phyloP scores from a whole-genome alignment of 495 filamentous ascomycete species.

The Hypoxylon subgilvum region DNA sequence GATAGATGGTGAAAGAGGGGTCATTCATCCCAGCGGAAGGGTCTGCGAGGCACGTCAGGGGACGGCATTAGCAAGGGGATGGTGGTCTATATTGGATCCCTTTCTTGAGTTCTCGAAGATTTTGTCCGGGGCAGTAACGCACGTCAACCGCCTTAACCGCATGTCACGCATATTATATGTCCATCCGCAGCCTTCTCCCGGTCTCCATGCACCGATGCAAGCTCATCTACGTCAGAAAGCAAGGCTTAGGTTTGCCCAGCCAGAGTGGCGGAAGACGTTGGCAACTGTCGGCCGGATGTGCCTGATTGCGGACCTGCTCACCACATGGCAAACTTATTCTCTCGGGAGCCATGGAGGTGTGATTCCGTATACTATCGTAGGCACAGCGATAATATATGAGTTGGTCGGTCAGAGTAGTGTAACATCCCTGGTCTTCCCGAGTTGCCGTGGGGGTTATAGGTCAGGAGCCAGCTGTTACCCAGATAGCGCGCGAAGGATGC shows the following conservation, averaged over 20 bases:
- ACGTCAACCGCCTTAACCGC: not conserved
- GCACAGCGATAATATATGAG: constrained; percentile 13
- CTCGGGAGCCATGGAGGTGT: constrained; percentile 14
- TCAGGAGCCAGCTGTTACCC: constrained; percentile 6
- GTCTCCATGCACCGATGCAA: not conserved
- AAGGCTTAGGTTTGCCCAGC: constrained; percentile 2
- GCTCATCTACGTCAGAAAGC: not conserved
- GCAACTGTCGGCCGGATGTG: constrained; percentile 27
- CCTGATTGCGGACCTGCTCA: constrained; percentile 26
- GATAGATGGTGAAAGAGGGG: constrained; percentile 31
- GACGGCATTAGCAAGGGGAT: constrained; percentile 7
- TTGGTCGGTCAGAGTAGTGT: constrained; percentile 16
- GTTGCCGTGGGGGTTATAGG: constrained; percentile 30
- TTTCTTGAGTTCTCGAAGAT: not conserved
- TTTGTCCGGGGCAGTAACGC: not conserved
- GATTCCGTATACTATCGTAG: constrained; percentile 15
- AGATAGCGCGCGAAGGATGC: constrained; percentile 6
- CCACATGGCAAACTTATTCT: constrained; percentile 16
- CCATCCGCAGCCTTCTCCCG: not conserved
- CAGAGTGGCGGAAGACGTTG: constrained; percentile 14
- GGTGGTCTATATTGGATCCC: constrained; percentile 1
- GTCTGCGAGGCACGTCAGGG: constrained; percentile 2
- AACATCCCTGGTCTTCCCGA: constrained; percentile 28
- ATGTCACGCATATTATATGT: not conserved
- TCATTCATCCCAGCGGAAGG: constrained; percentile 15